Base-by-base conservation (phyloP, 2,329 filamentous ascomycete species). In the Paracorniculantispora psalliotae region DNA sequence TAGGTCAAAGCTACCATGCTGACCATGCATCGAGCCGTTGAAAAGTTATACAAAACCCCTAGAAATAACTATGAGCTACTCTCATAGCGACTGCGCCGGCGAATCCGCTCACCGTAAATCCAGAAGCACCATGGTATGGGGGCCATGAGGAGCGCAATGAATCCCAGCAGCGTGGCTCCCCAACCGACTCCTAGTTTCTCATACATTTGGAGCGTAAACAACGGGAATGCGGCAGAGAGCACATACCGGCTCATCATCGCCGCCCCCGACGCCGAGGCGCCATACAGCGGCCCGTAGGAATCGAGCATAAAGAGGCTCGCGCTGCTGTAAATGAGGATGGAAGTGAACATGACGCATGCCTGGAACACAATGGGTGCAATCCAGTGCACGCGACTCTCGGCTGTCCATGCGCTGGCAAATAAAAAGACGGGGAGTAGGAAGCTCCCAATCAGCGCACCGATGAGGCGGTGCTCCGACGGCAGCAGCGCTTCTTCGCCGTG, bases 321-420 rank as follows among this genome's bases (percentile, higher is more conserved):
- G 44, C 66, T 66, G 33, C 66, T 66, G 48, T 69, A 69, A 41
- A 69, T 60, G 28, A 69, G 64, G 19, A 69, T 58, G n/a, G 66
- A 69, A 25, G 61, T 62, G 19, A 68, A 51, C 66, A 67, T 67
- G 21, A 67, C 65, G 21, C 61, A 57, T 1, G 62, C 66, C 44
- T 69, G 67, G 52, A 64, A 67, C n/a, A 67, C 47, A 7, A 67
- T 60, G 28, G 67, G 67, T 8, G 66, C 64, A 21, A 65, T 59
- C 64, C 65, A 68, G 53, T 67, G 64, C 2, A 64, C 63, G 8
- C 54, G 60, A 50, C 59, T 59, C 43, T 68, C 61, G 6, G 65
- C 66, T 4, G 86, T 88, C 86, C 86, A 89, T 1, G 85, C 86
- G 64, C 88, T 88, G 77, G 82, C 84, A 76, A 89, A 88, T 19